Base-by-base conservation (phyloP, 441 rosid genomes). In the Macaranga tanarius region DNA sequence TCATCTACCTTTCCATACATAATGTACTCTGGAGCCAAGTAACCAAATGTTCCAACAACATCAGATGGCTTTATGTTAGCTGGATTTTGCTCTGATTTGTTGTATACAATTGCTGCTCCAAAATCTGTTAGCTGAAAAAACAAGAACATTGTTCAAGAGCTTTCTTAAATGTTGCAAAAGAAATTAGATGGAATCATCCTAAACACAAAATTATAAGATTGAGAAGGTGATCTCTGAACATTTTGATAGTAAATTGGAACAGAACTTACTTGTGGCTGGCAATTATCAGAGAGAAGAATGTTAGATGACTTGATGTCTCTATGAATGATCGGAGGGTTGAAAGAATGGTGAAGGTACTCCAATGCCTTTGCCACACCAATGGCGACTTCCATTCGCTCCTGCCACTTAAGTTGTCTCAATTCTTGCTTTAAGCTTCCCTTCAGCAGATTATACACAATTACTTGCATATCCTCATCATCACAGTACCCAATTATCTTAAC, bases 1-100 rank as follows among this genome's bases (percentile, higher is more conserved):
- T 82, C 86, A 34, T 81, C 84, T 64, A 83, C 75, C 67, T 80
- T 73, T 61, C 84, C 83, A 25, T 73, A 80, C 80, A 82, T 81
- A 71, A 82, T 54, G 59, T 84, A 80, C 71, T 82, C 87, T 0
- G 86, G 87, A 17, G 83, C 85, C 67, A 77, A 48, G 80, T 81
- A 84, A 52, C 80, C 87, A 10, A 79, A 79, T 11, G 80, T 82
- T 63, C 77, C 78, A 20, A 78, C 78, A 47, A 80, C 66, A 20
- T 70, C 70, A 19, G 64, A 50, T 69, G 81, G 79, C 58, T 73
- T 76, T 70, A 50, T 47, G 34, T 50, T 56, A 26, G 67, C 73
- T 38, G 76, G 64, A 50, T 62, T 70, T 66, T 81, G 76, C 50
- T 75, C 75, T 54, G 76, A 40, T 19, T 62, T 72, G 25, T 67